These are phyloP conservation scores for Kwoniella sp. DNA, from an alignment of 768 basidiomycete genomes.

Conservation along the genomic window DNA sequence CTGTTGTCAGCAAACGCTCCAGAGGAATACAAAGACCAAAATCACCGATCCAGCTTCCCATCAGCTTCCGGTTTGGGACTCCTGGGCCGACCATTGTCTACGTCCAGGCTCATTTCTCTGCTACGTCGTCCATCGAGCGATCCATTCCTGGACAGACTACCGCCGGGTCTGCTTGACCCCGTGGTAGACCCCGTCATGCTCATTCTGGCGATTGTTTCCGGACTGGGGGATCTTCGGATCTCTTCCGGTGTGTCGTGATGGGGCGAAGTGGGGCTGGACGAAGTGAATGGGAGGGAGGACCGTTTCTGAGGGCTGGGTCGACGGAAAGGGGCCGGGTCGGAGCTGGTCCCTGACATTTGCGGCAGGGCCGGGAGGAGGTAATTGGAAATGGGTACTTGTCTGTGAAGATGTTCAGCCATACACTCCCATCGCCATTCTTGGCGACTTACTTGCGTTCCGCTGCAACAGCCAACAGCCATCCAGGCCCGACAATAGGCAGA, in stretches of 20 bases:
- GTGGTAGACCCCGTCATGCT: constrained; percentile 27
- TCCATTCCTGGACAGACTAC: constrained; percentile 4
- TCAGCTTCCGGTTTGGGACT: constrained; percentile 48
- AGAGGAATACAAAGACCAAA: background rate
- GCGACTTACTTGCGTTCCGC: constrained; percentile 70
- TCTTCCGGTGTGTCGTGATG: constrained; percentile 40
- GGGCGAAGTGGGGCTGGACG: constrained; percentile 45
- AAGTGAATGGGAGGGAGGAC: constrained; percentile 40
- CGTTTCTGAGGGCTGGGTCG: constrained; percentile 44
- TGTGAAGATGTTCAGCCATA: constrained; percentile 3
- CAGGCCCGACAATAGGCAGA: constrained; percentile 89
- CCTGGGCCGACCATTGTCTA: constrained; percentile 28
- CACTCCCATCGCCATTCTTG: background rate
- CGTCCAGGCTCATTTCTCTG: constrained; percentile 24
- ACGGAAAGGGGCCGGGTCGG: constrained; percentile 40
- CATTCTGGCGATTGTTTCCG: constrained; percentile 49
- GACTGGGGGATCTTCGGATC: constrained; percentile 29
- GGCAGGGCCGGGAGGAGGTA: constrained; percentile 36
- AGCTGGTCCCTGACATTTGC: constrained; percentile 9
- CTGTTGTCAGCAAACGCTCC: background rate
- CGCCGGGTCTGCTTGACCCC: background rate
- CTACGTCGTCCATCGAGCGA: constrained; percentile 16
- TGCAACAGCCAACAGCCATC: constrained; percentile 88
- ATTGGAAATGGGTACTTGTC: constrained; percentile 46
- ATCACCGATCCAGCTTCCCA: constrained; percentile 46